phyloP scores from a whole-genome alignment of 2,329 filamentous ascomycete species.

The Zalaria sp. region DNA sequence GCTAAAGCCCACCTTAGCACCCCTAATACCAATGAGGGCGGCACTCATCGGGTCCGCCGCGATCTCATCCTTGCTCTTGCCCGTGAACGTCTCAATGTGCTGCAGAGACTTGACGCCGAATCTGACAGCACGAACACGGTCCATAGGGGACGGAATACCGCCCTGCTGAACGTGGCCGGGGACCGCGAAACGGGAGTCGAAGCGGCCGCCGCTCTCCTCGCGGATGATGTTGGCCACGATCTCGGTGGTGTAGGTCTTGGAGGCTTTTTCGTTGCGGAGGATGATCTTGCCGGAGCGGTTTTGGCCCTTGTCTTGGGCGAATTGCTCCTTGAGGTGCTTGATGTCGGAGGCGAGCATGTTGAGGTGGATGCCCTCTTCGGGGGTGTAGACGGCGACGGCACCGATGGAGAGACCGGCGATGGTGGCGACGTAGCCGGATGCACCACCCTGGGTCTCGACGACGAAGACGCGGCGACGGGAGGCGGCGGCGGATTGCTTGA shows the following conservation, averaged over 20 bases:
- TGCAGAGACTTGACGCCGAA: conserved; percentile 91
- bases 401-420: conserved; percentile 85
- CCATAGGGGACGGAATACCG: conserved; percentile 87
- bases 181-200: conserved; percentile 83
- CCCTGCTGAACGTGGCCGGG: conserved; percentile 93
- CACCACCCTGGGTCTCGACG: conserved; percentile 91
- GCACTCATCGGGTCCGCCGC: conserved; percentile 59
- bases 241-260: conserved; percentile 78
- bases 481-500: conserved; percentile 91
- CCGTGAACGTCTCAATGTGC: conserved; percentile 68
- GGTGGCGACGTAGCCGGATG: conserved; percentile 86
- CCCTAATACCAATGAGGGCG: conserved; percentile 82
- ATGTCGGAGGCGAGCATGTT: conserved; percentile 90
- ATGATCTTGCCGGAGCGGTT: conserved; percentile 86
- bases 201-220: conserved; percentile 80
- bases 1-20: conserved; percentile 77
- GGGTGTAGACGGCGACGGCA: conserved; percentile 86
- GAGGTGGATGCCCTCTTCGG: conserved; percentile 87
- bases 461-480: conserved; percentile 91
- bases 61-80: conserved; percentile 52
- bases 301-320: conserved; percentile 72
- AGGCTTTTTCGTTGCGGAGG: conserved; percentile 91
- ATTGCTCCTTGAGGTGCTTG: conserved; percentile 72
- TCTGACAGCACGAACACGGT: conserved; percentile 79
- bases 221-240: conserved; percentile 92